Percentiles rank a stretch among this genome's conserved stretches.
Evolutionary conservation across 257 asterid genomes (phyloP).

Genomic region (Capsicum rhomboideum): DNA sequence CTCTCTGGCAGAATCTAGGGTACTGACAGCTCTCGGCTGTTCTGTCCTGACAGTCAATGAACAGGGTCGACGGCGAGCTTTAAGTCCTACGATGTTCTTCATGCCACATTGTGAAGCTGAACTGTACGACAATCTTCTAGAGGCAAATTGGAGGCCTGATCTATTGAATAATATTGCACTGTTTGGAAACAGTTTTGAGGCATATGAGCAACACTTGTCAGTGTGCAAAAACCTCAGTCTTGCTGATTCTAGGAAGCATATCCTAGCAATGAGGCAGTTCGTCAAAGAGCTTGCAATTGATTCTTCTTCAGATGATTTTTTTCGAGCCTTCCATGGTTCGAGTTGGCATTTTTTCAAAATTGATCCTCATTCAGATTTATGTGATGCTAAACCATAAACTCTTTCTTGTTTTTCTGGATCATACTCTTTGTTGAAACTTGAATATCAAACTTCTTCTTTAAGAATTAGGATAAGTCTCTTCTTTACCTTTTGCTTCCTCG

Average conservation of each 20-base stretch:
- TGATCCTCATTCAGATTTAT: slow-evolving; percentile 5
- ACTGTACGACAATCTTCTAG: slow-evolving; percentile 63
- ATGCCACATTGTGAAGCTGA: slow-evolving; percentile 91
- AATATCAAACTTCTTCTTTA: not conserved
- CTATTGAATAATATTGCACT: slow-evolving; percentile 27
- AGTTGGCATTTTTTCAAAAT: slow-evolving; percentile 75
- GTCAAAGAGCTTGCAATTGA: slow-evolving; percentile 31
- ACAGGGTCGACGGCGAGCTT: slow-evolving; percentile 54
- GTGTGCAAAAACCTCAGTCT: slow-evolving; percentile 16
- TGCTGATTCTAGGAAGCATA: slow-evolving; percentile 36
- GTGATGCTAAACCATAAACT: not conserved
- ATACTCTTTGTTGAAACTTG: not conserved
- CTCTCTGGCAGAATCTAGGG: slow-evolving; percentile 57
- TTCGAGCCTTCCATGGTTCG: slow-evolving; percentile 51
- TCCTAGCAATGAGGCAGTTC: slow-evolving; percentile 39
- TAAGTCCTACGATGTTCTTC: slow-evolving; percentile 65
- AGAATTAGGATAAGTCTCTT: not conserved
- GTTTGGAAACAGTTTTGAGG: slow-evolving; percentile 71
- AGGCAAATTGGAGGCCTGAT: slow-evolving; percentile 52
- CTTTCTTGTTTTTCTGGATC: not conserved
- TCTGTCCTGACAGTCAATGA: slow-evolving; percentile 68
- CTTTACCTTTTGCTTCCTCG: not conserved
- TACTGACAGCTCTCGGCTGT: slow-evolving; percentile 63
- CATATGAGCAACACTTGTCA: slow-evolving; percentile 36
- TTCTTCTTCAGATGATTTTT: slow-evolving; percentile 34